phyloP scores from a whole-genome alignment of 129 eudicot genomes.

The Calendula officinalis region DNA sequence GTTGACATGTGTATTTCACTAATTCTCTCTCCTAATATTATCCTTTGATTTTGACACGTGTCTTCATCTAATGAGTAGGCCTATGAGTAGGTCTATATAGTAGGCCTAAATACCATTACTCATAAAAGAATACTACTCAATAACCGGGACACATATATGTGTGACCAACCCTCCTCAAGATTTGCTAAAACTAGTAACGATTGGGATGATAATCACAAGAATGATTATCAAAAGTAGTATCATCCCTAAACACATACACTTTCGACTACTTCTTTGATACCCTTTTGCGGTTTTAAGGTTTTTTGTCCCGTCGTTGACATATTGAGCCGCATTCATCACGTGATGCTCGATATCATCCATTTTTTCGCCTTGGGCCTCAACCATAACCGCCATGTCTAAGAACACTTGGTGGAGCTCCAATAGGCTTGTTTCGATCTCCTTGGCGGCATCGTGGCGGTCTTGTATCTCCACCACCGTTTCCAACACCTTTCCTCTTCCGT shows the following conservation, averaged over 20 bases:
- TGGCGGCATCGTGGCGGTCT: conserved; percentile 87
- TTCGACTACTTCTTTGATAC: conserved; percentile 66
- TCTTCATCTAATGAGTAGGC: no score
- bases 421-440: conserved; percentile 83
- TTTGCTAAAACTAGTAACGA: conserved; percentile 54
- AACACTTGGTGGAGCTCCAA: conserved; percentile 94
- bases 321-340: conserved; percentile 78
- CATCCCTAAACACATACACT: conserved; percentile 79
- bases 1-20: no score
- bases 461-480: conserved; percentile 95
- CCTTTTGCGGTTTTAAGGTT: conserved; percentile 74
- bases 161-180: conserved; percentile 31
- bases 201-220: conserved; percentile 61
- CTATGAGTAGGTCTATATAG: no score
- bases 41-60: no score
- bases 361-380: conserved; percentile 89
- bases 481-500: conserved; percentile 82
- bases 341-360: conserved; percentile 97
- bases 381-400: conserved; percentile 98
- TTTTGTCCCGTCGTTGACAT: conserved; percentile 68
- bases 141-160: no score
- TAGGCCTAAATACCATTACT: no score
- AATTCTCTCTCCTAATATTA: no score
- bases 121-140: no score
- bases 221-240: conserved; percentile 60